Evolutionary conservation across 2,329 filamentous ascomycete species (phyloP), one percentile per base, ranked within the genome.

Genomic region (Ophiostoma himal-ulmi): DNA sequence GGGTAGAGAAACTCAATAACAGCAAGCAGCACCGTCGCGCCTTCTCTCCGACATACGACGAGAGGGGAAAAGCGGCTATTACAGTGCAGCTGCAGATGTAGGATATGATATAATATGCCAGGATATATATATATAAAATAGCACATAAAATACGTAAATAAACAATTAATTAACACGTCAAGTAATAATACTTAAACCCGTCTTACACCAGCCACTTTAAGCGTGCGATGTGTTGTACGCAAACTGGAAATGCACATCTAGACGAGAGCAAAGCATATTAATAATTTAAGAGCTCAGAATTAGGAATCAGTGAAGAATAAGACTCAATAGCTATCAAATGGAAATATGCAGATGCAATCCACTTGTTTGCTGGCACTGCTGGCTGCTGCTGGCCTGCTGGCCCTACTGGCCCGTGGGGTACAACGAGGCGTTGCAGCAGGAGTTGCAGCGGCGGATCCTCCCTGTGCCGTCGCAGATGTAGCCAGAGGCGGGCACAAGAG

Each of bases 61-160:
- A 60, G 70, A 68, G 70, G 70, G 68, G 68, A 71, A 71, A 34
- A 62, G 70, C 70, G 70, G 70, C 67, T 71, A 30, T 30, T 30
- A 62, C 70, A 36, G 70, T 62, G 60, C 64, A 60, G 65, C 37
- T 44, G 39, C 65, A 67, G 36, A 13, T 44, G 65, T 39, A 67
- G 64, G 37, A 26, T 57, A 26, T 26, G 52, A 57, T 57, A 26
- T 57, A 30, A 26, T 57, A 57, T 57, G 10, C 22, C n/a, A 57
- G 8, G 1, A 26, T 26, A 57, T 57, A 13, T 57, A 30, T 57
- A 17, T 11, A 60, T 34, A 34, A 17, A 30, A 34, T 34, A 62
- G 34, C 34, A 62, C 26, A 62, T 62, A 34, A 62, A 57, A 11
- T 26, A 57, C 8, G 22, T 57, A 22, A 57, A 48, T 20, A n/a